A percentile compares a stretch with the other conserved stretches of the same genome.
Conservation (phyloP, 2,329 filamentous ascomycete species). For the Trichoderma sp. region DNA sequence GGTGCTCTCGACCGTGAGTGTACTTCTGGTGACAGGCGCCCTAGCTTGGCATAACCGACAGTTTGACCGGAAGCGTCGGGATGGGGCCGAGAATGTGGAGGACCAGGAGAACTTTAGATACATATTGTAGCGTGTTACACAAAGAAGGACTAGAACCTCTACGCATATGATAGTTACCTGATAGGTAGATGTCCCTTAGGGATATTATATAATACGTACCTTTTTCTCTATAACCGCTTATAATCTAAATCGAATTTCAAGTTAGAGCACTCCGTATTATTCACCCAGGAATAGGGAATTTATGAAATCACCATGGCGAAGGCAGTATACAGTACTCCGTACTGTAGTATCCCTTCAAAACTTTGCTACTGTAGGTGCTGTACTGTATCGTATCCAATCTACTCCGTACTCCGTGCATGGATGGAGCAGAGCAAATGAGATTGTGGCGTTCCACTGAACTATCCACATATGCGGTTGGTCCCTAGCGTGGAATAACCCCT, state of each 20-base stretch:
- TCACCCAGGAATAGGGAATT: neutral
- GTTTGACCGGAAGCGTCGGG: neutral
- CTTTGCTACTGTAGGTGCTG: too few species aligned
- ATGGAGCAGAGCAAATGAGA: neutral
- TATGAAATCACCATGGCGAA: neutral
- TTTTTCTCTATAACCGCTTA: neutral
- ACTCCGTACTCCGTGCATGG: too few species aligned
- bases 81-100: neutral
- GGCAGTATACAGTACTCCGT: neutral
- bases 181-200: too few species aligned
- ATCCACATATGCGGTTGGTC: constrained; percentile 5
- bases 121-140: neutral
- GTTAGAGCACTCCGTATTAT: neutral
- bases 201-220: neutral
- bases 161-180: too few species aligned
- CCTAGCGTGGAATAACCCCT: neutral
- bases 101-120: constrained; percentile 1
- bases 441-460: neutral
- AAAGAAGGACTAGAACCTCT: neutral
- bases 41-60: neutral
- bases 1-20: neutral
- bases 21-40: neutral
- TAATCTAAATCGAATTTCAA: neutral
- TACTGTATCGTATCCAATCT: too few species aligned
- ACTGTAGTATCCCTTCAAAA: too few species aligned